phyloP scores from a whole-genome alignment of 1,139 yeast genomes.

The Saccharomyces uvarum region DNA sequence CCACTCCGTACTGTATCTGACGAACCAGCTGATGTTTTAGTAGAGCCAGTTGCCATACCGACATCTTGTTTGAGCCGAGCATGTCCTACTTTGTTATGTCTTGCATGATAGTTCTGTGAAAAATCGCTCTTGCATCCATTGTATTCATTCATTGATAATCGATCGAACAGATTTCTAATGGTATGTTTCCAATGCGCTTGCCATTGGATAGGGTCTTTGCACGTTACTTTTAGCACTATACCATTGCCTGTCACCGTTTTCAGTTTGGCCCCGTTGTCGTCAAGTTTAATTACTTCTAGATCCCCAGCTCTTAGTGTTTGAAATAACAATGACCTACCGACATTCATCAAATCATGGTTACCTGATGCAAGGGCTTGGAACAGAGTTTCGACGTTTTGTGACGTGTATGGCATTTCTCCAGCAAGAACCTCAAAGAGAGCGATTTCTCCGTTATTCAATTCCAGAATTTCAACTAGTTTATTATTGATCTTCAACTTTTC shows the following conservation, averaged over 20 bases:
- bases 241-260: constrained; percentile 15
- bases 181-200: constrained; percentile 15
- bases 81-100: constrained; percentile 12
- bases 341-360: constrained; percentile 7
- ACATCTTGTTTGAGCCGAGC: constrained; percentile 7
- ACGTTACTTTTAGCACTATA: constrained; percentile 11
- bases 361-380: constrained; percentile 9
- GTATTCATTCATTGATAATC: background rate
- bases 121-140: background rate
- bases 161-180: constrained; percentile 10
- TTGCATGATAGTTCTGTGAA: constrained; percentile 12
- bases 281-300: constrained; percentile 13
- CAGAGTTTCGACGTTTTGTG: constrained; percentile 5
- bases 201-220: constrained; percentile 18
- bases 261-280: constrained; percentile 10
- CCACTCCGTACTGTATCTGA: background rate
- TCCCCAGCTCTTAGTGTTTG: constrained; percentile 32
- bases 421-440: constrained; percentile 33
- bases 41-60: background rate
- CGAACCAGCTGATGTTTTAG: background rate
- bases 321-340: constrained; percentile 34
- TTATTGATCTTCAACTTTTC: constrained; percentile 12
- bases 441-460: constrained; percentile 22
- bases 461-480: constrained; percentile 28
- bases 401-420: constrained; percentile 9